phyloP scores from a whole-genome alignment of 2,329 filamentous ascomycete species.

The Talaromyces sp. region DNA sequence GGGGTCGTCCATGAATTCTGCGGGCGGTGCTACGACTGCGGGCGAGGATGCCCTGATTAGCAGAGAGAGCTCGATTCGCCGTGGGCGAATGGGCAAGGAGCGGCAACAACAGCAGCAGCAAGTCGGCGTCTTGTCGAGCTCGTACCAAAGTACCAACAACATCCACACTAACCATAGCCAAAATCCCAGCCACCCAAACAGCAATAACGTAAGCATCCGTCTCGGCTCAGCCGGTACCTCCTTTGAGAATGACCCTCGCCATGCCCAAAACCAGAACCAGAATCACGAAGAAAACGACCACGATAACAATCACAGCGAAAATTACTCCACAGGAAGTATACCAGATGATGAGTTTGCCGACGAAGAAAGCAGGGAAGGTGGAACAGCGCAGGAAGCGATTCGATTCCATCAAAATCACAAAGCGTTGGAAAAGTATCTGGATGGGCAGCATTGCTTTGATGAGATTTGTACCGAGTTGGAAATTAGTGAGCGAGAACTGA shows the following conservation, averaged over 20 bases:
- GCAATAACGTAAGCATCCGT: slow-evolving; percentile 12
- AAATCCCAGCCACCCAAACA: slow-evolving; percentile 11
- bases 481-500: slow-evolving; percentile 47
- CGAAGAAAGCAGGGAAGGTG: slow-evolving; percentile 26
- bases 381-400: slow-evolving; percentile 13
- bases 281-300: not conserved
- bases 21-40: not conserved
- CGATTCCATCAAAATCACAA: slow-evolving; percentile 29
- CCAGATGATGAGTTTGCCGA: slow-evolving; percentile 23
- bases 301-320: not conserved
- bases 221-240: slow-evolving; percentile 6
- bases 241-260: not conserved
- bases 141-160: slow-evolving; percentile 12
- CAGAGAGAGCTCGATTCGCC: slow-evolving; percentile 10
- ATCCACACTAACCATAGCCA: slow-evolving; percentile 5
- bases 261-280: not conserved
- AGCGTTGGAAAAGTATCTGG: slow-evolving; percentile 41
- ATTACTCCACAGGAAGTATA: slow-evolving; percentile 7
- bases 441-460: slow-evolving; percentile 50
- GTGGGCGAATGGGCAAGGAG: not conserved
- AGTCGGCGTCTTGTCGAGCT: not conserved
- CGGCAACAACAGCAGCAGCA: slow-evolving; percentile 9
- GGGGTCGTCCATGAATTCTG: slow-evolving; percentile 4
- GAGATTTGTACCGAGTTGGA: slow-evolving; percentile 50
- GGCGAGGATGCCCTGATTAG: not conserved